phyloP scores from a whole-genome alignment of 2,329 filamentous ascomycete genomes.

The Aspergillus hortae region DNA sequence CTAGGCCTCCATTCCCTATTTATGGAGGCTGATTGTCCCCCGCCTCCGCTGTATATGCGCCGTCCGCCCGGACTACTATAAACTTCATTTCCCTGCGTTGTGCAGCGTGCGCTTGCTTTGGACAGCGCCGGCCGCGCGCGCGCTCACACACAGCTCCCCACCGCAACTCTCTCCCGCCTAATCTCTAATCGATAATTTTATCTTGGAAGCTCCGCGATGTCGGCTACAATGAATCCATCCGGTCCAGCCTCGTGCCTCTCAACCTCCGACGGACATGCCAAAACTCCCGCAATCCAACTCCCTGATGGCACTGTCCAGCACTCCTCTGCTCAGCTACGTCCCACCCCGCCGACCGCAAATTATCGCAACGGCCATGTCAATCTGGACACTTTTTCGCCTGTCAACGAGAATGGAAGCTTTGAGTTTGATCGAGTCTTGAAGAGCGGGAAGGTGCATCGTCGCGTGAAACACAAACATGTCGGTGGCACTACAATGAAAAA shows the following conservation, averaged over 20 bases:
- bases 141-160: too few species aligned
- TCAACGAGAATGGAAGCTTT: slow-evolving; percentile 93
- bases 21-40: slow-evolving; percentile 12
- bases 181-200: background rate
- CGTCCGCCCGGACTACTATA: background rate
- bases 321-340: slow-evolving; percentile 18
- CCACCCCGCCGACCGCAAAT: slow-evolving; percentile 14
- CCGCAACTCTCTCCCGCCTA: background rate
- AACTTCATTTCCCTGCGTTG: background rate
- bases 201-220: slow-evolving; percentile 1
- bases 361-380: slow-evolving; percentile 48
- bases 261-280: slow-evolving; percentile 20
- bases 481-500: slow-evolving; percentile 5
- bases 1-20: slow-evolving; percentile 10
- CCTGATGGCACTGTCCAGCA: slow-evolving; percentile 22
- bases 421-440: slow-evolving; percentile 94
- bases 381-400: slow-evolving; percentile 71
- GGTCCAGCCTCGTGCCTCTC: slow-evolving; percentile 18
- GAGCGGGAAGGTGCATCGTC: slow-evolving; percentile 78
- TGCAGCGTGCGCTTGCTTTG: background rate
- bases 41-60: slow-evolving; percentile 2
- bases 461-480: slow-evolving; percentile 92
- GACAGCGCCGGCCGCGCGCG: background rate
- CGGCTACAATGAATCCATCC: slow-evolving; percentile 21
- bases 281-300: slow-evolving; percentile 24